Evolutionary conservation across 768 basidiomycete genomes (phyloP).

Genomic region (Ramaria rubella): DNA sequence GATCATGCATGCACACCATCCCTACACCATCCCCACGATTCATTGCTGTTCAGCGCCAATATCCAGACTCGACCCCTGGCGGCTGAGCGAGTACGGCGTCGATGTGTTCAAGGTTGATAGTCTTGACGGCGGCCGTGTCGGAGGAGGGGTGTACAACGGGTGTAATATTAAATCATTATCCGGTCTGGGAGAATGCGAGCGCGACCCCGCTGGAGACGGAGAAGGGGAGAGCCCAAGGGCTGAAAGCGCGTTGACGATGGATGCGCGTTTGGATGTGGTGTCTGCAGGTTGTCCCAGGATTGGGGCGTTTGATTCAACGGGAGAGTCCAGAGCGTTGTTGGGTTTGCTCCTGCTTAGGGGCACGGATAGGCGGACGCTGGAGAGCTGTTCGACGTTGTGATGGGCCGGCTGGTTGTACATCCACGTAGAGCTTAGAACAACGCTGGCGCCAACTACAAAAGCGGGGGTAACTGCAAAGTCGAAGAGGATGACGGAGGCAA

Average conservation of each 20-base stretch:
- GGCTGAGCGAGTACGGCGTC: neutral
- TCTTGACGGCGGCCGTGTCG: constrained; percentile 1
- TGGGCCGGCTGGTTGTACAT: constrained; percentile 35
- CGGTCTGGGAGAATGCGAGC: neutral
- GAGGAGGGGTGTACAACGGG: constrained; percentile 8
- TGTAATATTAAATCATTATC: neutral
- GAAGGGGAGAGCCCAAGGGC: neutral
- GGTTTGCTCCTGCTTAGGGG: neutral
- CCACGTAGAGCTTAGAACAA: constrained; percentile 39
- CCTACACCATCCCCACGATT: too few species aligned
- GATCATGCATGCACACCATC: too few species aligned
- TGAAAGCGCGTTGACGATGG: constrained; percentile 1
- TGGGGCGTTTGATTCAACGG: neutral
- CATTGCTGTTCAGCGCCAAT: too few species aligned
- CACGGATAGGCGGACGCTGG: neutral
- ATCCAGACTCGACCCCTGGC: neutral
- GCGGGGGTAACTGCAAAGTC: constrained; percentile 36
- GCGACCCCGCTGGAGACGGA: neutral
- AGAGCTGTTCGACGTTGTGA: neutral
- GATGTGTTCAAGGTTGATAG: neutral
- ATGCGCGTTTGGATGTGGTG: neutral
- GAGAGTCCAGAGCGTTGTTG: neutral
- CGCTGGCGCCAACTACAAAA: constrained; percentile 36
- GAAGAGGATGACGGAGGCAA: constrained; percentile 41
- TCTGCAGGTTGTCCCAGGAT: neutral